These are phyloP conservation scores for Mucor circinelloides DNA, from an alignment of 371 early-diverging fungal genomes.

Conservation along the genomic window DNA sequence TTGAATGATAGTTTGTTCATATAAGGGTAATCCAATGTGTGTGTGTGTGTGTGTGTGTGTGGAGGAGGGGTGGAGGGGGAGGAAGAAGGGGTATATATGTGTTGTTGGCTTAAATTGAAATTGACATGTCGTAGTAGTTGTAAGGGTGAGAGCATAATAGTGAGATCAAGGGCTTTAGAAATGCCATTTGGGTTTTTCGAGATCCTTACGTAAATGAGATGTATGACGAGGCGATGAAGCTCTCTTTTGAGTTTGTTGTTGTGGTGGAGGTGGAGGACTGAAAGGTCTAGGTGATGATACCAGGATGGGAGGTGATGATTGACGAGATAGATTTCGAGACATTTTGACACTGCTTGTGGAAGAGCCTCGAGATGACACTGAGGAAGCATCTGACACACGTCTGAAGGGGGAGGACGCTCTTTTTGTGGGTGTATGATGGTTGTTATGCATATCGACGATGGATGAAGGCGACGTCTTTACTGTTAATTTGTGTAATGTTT, in stretches of 20 bases:
- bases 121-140: not conserved
- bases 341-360: slow-evolving; percentile 12
- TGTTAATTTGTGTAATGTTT: slow-evolving; percentile 17
- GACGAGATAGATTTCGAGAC: slow-evolving; percentile 18
- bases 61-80: too few species aligned
- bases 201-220: slow-evolving; percentile 20
- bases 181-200: slow-evolving; percentile 35
- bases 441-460: not conserved
- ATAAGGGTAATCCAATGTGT: not conserved
- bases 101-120: not conserved
- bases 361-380: slow-evolving; percentile 3
- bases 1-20: not conserved
- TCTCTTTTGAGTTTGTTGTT: slow-evolving; percentile 2
- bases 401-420: slow-evolving; percentile 2
- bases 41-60: too few species aligned
- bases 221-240: slow-evolving; percentile 19
- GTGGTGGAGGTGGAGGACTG: slow-evolving; percentile 14
- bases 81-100: not conserved
- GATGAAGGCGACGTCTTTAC: slow-evolving; percentile 9
- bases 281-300: slow-evolving; percentile 9
- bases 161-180: slow-evolving; percentile 12
- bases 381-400: slow-evolving; percentile 19
- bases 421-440: not conserved
- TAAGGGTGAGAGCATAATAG: not conserved
- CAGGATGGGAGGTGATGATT: slow-evolving; percentile 31